Conservation (phyloP, 2,329 filamentous ascomycete species). For the Camptophora hylomeconis region DNA sequence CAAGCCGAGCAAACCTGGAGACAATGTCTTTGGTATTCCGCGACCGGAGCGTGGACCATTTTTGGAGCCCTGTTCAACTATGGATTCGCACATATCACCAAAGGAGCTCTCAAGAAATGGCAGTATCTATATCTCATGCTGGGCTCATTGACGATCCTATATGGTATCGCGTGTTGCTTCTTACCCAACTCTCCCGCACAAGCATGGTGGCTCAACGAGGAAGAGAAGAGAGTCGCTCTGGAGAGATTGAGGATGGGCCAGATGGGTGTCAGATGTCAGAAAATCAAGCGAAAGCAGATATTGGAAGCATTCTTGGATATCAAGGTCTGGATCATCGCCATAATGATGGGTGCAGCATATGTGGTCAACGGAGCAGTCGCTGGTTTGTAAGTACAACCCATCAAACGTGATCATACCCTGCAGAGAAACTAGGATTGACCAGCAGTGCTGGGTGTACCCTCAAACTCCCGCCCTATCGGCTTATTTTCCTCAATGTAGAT, state of each 20-base stretch:
- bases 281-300: conserved; percentile 47
- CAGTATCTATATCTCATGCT: conserved; percentile 60
- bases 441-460: too few relatives aligned
- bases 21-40: conserved; percentile 56
- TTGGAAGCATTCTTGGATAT: conserved; percentile 44
- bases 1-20: conserved; percentile 51
- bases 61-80: conserved; percentile 54
- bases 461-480: too few relatives aligned
- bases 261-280: conserved; percentile 49
- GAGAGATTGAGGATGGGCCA: conserved; percentile 50
- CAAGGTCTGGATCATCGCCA: conserved; percentile 49
- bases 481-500: too few relatives aligned
- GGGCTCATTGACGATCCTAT: conserved; percentile 49
- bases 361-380: conserved; percentile 59
- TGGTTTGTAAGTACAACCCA: conserved; percentile 43
- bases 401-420: too few relatives aligned
- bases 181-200: conserved; percentile 53
- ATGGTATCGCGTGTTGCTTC: conserved; percentile 51
- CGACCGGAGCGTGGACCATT: conserved; percentile 44
- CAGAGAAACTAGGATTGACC: too few relatives aligned
- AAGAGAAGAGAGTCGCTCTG: conserved; percentile 51
- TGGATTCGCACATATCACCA: conserved; percentile 50
- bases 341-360: conserved; percentile 59
- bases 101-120: conserved; percentile 46
- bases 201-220: conserved; percentile 54